phyloP scores from a whole-genome alignment of 306 rosid genomes.

The Astragalus glycyphyllos region DNA sequence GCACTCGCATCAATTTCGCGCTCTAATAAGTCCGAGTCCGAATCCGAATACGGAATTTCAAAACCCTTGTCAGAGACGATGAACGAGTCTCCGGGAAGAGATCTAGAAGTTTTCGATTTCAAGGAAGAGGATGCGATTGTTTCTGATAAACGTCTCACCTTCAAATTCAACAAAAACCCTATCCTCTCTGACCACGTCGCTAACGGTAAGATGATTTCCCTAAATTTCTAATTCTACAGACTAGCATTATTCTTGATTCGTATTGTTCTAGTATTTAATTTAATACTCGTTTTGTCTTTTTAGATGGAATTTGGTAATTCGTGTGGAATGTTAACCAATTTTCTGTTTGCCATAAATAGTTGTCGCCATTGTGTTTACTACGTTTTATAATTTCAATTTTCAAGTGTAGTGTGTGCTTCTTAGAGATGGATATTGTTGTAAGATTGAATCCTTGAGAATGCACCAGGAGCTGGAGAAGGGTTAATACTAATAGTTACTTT shows the following conservation, averaged over 20 bases:
- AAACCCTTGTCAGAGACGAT: slow-evolving; percentile 45
- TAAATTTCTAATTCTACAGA: slow-evolving; percentile 4
- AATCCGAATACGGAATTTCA: slow-evolving; percentile 38
- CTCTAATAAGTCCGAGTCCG: slow-evolving; percentile 33
- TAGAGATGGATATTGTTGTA: slow-evolving; percentile 21
- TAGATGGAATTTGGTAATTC: not conserved
- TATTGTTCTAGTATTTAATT: not conserved
- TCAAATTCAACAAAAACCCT: slow-evolving; percentile 30
- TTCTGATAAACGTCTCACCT: slow-evolving; percentile 36
- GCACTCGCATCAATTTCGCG: slow-evolving; percentile 43
- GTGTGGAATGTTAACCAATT: not conserved
- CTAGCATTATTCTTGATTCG: not conserved
- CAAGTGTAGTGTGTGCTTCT: slow-evolving; percentile 2
- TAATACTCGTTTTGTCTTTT: not conserved
- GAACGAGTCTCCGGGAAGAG: slow-evolving; percentile 59
- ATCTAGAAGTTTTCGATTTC: slow-evolving; percentile 66
- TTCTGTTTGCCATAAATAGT: not conserved
- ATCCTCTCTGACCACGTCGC: slow-evolving; percentile 13
- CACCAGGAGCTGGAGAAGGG: not conserved
- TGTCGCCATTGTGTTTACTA: slow-evolving; percentile 12
- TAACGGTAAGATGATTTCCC: slow-evolving; percentile 55
- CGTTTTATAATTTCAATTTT: slow-evolving; percentile 6
- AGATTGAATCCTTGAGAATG: slow-evolving; percentile 9
- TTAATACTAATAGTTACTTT: not conserved
- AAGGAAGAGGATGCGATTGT: slow-evolving; percentile 59